phyloP scores from a whole-genome alignment of 2,329 filamentous ascomycete genomes.

The Penicillium digitatum region DNA sequence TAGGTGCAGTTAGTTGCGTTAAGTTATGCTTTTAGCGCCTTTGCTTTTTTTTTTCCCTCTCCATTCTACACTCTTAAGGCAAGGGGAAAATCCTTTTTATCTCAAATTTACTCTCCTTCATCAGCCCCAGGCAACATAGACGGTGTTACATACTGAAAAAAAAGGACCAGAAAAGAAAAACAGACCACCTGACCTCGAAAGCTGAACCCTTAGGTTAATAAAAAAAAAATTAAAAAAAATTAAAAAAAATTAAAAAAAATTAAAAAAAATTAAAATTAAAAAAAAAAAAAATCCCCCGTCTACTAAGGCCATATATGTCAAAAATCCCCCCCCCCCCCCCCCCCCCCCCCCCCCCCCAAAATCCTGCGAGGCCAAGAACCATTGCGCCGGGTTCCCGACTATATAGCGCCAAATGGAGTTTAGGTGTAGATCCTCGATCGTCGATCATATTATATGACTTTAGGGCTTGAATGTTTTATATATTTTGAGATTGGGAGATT shows the following conservation, averaged over 20 bases:
- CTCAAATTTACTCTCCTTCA: constrained; percentile 17
- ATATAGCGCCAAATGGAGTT: constrained; percentile 21
- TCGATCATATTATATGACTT: constrained; percentile 2
- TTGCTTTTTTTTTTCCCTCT: not conserved
- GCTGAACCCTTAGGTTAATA: constrained; percentile 2
- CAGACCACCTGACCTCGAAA: constrained; percentile 11
- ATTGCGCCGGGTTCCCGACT: constrained; percentile 22
- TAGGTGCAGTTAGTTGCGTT: not conserved
- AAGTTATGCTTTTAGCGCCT: not conserved
- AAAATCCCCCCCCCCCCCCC: constrained; percentile 12
- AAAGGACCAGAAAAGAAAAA: constrained; percentile 6
- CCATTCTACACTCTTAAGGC: constrained; percentile 5
- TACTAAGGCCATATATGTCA: not conserved
- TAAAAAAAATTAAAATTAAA: not conserved
- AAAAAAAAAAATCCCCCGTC: not conserved
- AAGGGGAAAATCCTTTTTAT: constrained; percentile 13
- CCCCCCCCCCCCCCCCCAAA: constrained; percentile 6
- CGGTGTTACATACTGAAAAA: constrained; percentile 22
- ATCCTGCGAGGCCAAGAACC: constrained; percentile 17
- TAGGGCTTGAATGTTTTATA: constrained; percentile 3
- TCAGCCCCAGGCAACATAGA: constrained; percentile 21
- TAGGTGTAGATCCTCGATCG: constrained; percentile 25
- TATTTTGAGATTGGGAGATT: not conserved
- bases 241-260: not conserved
- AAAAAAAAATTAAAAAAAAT: not conserved